Percentiles rank a stretch among this genome's conserved stretches.
These are phyloP conservation scores for Cryptosporidium baileyi DNA, from an alignment of 169 alveolate species.

Conservation along the genomic window DNA sequence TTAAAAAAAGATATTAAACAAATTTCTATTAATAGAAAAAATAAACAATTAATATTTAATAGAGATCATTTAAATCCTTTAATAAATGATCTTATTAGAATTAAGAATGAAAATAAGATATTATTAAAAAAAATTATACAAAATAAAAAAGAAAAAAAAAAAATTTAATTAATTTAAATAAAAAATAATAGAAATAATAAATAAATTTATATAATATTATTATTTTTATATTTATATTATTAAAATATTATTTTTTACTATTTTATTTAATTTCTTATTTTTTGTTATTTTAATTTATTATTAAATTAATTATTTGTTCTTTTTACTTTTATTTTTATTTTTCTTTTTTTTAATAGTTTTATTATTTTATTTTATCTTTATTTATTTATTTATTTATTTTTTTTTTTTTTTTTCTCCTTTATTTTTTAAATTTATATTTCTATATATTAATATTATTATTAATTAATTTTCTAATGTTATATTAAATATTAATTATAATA, in stretches of 20 bases:
- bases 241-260: neutral
- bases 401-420: too few species aligned
- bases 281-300: too few species aligned
- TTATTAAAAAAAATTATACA: neutral
- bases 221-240: too few species aligned
- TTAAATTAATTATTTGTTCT: too few species aligned
- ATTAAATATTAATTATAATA: too few species aligned
- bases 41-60: neutral
- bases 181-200: too few species aligned
- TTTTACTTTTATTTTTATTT: too few species aligned
- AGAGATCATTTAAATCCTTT: conserved; percentile 1
- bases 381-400: too few species aligned
- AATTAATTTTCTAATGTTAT: too few species aligned
- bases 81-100: neutral
- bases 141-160: neutral
- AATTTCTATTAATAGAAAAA: conserved; percentile 17
- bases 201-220: too few species aligned
- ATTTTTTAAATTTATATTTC: too few species aligned
- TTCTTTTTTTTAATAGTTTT: neutral
- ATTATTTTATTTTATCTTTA: neutral
- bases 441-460: too few species aligned
- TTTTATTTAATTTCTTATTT: neutral
- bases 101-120: neutral
- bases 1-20: neutral
- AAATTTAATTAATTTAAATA: neutral